Percentiles rank a stretch among this genome's conserved stretches.
Conservation (phyloP, 2,329 filamentous ascomycete genomes). For the Aschersonia sp. region DNA sequence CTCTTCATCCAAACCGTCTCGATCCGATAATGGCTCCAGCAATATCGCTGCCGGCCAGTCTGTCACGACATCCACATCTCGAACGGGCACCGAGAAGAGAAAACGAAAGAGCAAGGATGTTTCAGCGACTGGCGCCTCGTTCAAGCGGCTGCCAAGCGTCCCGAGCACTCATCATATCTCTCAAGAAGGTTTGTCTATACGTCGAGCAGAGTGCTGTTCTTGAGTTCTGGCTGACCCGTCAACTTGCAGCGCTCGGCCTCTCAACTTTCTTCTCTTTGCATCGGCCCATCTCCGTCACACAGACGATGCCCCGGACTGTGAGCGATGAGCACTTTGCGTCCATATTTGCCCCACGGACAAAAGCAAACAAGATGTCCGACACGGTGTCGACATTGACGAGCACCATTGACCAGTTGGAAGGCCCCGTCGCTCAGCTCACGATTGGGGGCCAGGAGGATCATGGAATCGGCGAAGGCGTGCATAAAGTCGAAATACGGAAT, state of each 20-base stretch:
- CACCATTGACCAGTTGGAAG: conserved; percentile 45
- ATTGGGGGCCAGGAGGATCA: conserved; percentile 27
- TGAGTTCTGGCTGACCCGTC: background rate
- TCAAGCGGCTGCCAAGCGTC: conserved; percentile 54
- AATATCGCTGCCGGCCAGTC: conserved; percentile 33
- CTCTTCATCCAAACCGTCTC: conserved; percentile 49
- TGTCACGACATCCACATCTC: conserved; percentile 31
- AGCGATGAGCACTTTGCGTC: conserved; percentile 65
- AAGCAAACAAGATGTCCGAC: conserved; percentile 36
- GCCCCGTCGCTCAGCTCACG: conserved; percentile 39
- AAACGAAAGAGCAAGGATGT: conserved; percentile 44
- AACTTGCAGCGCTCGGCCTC: conserved; percentile 58
- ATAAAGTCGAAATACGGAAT: conserved; percentile 37
- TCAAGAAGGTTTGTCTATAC: conserved; percentile 38
- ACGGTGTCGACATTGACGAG: conserved; percentile 54
- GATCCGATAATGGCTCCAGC: conserved; percentile 40
- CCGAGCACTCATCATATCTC: conserved; percentile 62
- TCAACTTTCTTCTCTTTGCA: conserved; percentile 95
- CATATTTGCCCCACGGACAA: conserved; percentile 55
- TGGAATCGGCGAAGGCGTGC: conserved; percentile 28
- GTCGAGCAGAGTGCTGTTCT: background rate
- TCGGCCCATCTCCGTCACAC: conserved; percentile 79
- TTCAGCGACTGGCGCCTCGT: conserved; percentile 26
- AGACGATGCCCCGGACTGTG: conserved; percentile 60
- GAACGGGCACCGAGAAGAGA: conserved; percentile 33